A percentile compares a stretch with the other conserved stretches of the same genome.
phyloP scores from a whole-genome alignment of 78 protist genomes.

The Pigoraptor vietnamica region DNA sequence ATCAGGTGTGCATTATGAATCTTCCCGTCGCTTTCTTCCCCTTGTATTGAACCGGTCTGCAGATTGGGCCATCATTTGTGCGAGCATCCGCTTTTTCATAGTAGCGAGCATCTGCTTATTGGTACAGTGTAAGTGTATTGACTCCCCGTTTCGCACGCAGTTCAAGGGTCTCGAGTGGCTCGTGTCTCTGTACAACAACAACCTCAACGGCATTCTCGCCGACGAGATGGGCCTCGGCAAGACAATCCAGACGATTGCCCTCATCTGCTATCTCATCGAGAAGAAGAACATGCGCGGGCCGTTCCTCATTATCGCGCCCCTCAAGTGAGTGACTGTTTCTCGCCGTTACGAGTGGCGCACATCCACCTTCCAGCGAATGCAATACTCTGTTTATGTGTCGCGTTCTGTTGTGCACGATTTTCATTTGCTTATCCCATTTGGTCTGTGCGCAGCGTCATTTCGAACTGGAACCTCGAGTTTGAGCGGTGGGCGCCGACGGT shows the following conservation, averaged over 20 bases:
- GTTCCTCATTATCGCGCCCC: conserved; percentile 92
- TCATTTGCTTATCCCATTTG: too few species aligned
- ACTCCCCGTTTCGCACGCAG: too few species aligned
- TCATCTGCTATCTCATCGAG: conserved; percentile 66
- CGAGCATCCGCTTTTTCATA: too few species aligned
- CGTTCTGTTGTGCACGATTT: too few species aligned
- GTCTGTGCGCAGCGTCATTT: conserved; percentile 83
- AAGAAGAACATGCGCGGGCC: conserved; percentile 75
- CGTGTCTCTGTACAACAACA: conserved; percentile 76
- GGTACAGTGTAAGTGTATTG: too few species aligned
- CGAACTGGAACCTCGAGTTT: conserved; percentile 91
- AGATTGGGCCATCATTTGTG: too few species aligned
- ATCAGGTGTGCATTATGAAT: conserved; percentile 9
- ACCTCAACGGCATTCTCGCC: conserved; percentile 93
- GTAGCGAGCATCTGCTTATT: too few species aligned
- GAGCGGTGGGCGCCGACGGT: conserved; percentile 79
- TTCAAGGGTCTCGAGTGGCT: conserved; percentile 89
- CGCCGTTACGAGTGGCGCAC: too few species aligned
- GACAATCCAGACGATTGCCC: conserved; percentile 86
- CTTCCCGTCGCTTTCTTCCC: background rate
- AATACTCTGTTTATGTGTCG: too few species aligned
- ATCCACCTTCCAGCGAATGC: too few species aligned
- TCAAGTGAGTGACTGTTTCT: conserved; percentile 20
- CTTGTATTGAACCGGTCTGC: too few species aligned
- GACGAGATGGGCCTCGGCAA: conserved; percentile 99